A percentile compares a stretch with the other conserved stretches of the same genome.
Evolutionary conservation across 768 basidiomycete species (phyloP).

Genomic region (Mycena belliarum): DNA sequence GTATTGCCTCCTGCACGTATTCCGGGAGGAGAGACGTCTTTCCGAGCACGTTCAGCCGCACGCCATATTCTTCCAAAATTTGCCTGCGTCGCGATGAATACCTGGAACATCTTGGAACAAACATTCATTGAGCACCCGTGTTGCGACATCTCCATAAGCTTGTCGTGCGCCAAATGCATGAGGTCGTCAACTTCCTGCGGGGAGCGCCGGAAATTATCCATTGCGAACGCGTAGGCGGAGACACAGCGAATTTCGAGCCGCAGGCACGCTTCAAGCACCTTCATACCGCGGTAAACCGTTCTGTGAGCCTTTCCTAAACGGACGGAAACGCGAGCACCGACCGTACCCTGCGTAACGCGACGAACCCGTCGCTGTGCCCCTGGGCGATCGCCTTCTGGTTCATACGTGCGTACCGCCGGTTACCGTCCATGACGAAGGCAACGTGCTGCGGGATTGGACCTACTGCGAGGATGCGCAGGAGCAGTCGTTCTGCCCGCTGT

Average conservation of each 20-base stretch:
- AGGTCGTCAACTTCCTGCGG: constrained; percentile 84
- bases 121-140: constrained; percentile 63
- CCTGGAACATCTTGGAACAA: neutral
- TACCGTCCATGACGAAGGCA: constrained; percentile 97
- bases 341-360: constrained; percentile 70
- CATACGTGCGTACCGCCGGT: constrained; percentile 82
- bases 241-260: constrained; percentile 80
- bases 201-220: constrained; percentile 93
- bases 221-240: constrained; percentile 95
- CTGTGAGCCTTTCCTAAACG: neutral
- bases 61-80: constrained; percentile 77
- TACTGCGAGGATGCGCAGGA: constrained; percentile 69
- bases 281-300: neutral
- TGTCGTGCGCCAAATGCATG: constrained; percentile 81
- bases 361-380: constrained; percentile 86
- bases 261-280: constrained; percentile 88
- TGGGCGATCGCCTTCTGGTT: constrained; percentile 64
- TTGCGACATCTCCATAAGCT: constrained; percentile 73
- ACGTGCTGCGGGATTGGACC: constrained; percentile 90
- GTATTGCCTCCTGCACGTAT: constrained; percentile 67
- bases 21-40: constrained; percentile 72
- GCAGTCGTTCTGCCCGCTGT: constrained; percentile 40
- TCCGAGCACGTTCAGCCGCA: constrained; percentile 84
- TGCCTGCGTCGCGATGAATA: constrained; percentile 47
- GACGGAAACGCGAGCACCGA: constrained; percentile 26